phyloP scores from a whole-genome alignment of 73 alveolate species.

The Loxodes magnus region DNA sequence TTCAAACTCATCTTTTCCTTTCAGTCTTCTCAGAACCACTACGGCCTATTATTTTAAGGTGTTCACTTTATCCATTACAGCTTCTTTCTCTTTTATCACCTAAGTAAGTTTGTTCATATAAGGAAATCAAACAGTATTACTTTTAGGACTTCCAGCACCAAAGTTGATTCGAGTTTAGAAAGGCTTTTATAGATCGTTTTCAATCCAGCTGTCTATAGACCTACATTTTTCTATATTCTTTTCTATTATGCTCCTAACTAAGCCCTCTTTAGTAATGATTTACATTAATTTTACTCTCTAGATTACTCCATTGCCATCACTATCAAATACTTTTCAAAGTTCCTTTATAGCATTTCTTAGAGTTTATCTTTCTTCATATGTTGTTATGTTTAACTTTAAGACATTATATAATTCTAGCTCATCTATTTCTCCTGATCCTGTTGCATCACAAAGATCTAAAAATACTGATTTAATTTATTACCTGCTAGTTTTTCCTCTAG shows the following conservation, averaged over 20 bases:
- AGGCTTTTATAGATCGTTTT: conserved; percentile 50
- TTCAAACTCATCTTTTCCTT: too few relatives aligned
- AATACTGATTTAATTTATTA: conserved; percentile 25
- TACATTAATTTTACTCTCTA: conserved; percentile 44
- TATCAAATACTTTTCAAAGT: conserved; percentile 54
- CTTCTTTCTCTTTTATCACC: conserved; percentile 44
- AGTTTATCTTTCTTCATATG: conserved; percentile 45
- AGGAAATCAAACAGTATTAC: conserved; percentile 40
- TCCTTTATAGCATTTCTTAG: conserved; percentile 43
- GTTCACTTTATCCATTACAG: too few relatives aligned
- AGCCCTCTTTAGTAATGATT: conserved; percentile 32
- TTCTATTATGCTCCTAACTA: conserved; percentile 34
- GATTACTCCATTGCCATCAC: conserved; percentile 65
- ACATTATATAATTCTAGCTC: conserved; percentile 59
- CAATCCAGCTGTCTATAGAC: conserved; percentile 53
- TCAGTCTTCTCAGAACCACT: too few relatives aligned
- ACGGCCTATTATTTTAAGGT: too few relatives aligned
- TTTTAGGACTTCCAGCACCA: conserved; percentile 26
- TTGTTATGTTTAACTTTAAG: conserved; percentile 33
- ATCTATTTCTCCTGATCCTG: conserved; percentile 50
- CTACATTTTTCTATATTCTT: conserved; percentile 37
- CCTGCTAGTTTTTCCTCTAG: conserved; percentile 65
- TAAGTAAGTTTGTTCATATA: conserved; percentile 25
- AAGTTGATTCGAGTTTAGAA: conserved; percentile 33
- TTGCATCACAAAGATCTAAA: conserved; percentile 73